A percentile compares a stretch with the other conserved stretches of the same genome.
Evolutionary conservation across 2,329 filamentous ascomycete species (phyloP).

Genomic region (Colletotrichum sp.): DNA sequence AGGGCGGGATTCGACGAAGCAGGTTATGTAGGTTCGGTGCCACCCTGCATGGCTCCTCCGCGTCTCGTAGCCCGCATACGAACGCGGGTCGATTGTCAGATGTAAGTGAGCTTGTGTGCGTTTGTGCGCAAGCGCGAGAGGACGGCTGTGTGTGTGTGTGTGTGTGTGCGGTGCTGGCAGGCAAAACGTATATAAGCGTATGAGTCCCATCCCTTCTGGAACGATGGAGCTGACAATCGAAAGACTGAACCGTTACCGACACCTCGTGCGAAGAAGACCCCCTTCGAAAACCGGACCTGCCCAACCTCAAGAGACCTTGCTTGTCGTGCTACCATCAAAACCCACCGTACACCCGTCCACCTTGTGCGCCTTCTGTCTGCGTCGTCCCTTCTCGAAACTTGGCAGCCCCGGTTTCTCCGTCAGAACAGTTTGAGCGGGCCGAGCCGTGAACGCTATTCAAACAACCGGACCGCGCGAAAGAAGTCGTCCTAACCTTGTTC

Average conservation of each 20-base stretch:
- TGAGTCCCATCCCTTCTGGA: conserved; percentile 10
- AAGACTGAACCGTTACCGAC: conserved; percentile 4
- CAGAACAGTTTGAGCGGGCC: conserved; percentile 14
- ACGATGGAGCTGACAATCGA: conserved; percentile 7
- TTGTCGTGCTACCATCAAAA: background rate
- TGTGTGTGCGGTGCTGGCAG: background rate
- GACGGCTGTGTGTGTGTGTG: background rate
- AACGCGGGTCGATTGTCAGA: conserved; percentile 17
- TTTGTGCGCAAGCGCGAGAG: background rate
- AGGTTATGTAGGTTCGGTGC: conserved; percentile 12
- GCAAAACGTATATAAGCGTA: conserved; percentile 20
- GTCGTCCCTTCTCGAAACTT: conserved; percentile 5
- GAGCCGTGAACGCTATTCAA: conserved; percentile 17
- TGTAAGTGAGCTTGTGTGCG: conserved; percentile 21
- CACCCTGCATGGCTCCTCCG: conserved; percentile 20
- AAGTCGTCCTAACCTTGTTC: background rate
- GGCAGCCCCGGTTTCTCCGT: conserved; percentile 18
- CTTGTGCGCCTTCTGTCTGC: background rate
- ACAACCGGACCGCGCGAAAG: background rate
- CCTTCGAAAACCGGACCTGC: background rate
- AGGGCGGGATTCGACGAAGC: background rate
- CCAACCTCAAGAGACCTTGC: background rate
- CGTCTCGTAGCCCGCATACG: conserved; percentile 18
- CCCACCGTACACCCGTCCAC: background rate
- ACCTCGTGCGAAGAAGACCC: background rate